Conservation (phyloP, 176 grass and related monocot genomes). For the Eleusine indica region DNA sequence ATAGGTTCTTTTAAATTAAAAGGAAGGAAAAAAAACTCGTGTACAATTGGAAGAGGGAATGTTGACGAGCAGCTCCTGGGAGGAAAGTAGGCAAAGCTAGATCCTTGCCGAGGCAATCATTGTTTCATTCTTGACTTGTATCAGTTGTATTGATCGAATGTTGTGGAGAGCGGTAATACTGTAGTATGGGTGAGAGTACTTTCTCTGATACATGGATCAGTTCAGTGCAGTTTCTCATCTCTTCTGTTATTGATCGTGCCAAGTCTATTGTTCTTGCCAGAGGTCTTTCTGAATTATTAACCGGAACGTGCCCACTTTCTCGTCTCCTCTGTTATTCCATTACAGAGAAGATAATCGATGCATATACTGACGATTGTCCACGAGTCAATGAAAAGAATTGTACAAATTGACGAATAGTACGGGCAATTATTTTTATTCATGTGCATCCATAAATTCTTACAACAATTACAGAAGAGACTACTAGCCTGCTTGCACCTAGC, state of each 20-base stretch:
- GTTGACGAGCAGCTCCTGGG: not conserved
- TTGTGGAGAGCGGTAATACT: not conserved
- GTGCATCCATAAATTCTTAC: not conserved
- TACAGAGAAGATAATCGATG: not conserved
- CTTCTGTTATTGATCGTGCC: not conserved
- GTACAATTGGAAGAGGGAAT: conserved; percentile 1
- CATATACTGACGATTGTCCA: not conserved
- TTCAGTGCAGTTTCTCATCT: not conserved
- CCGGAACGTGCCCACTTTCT: not conserved
- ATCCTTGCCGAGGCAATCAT: not conserved
- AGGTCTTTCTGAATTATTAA: not conserved
- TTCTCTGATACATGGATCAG: not conserved
- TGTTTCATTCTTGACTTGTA: conserved; percentile 16
- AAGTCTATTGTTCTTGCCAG: not conserved
- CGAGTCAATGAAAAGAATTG: not conserved
- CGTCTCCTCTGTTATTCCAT: not conserved
- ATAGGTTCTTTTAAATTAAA: not conserved
- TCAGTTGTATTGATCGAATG: not conserved
- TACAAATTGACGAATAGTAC: not conserved
- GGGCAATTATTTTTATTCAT: not conserved
- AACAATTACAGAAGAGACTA: not conserved
- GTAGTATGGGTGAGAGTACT: not conserved
- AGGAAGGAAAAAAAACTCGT: not conserved
- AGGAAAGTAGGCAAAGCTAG: not conserved
- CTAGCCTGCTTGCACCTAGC: not conserved